Percentiles rank a stretch among this genome's conserved stretches.
These are phyloP conservation scores for Linnemannia schmuckeri DNA, from an alignment of 192 early-diverging fungal genomes.

Conservation along the genomic window DNA sequence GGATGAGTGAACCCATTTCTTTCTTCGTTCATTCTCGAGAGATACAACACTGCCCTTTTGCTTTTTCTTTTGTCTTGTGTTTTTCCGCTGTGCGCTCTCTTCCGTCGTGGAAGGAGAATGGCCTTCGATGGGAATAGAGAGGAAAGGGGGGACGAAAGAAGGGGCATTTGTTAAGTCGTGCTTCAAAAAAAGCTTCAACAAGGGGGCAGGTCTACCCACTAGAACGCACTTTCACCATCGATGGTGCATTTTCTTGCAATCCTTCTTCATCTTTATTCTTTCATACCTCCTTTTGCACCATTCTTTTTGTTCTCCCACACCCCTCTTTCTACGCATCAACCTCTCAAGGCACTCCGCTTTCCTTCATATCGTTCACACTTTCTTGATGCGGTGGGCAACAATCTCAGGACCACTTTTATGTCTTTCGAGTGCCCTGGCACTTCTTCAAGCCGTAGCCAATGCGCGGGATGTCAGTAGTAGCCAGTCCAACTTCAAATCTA, in stretches of 20 bases:
- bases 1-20: slow-evolving; percentile 52
- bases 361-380: neutral
- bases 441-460: neutral
- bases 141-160: neutral
- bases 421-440: slow-evolving; percentile 8
- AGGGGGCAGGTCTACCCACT: neutral
- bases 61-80: neutral
- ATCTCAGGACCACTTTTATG: slow-evolving; percentile 10
- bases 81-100: neutral
- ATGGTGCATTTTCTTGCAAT: neutral
- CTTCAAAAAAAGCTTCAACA: neutral
- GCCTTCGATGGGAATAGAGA: neutral
- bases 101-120: neutral
- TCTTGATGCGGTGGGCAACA: slow-evolving; percentile 14
- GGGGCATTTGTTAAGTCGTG: neutral
- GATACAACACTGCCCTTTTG: neutral
- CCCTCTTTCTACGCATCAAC: neutral
- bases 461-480: neutral
- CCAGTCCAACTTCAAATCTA: neutral
- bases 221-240: neutral
- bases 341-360: neutral
- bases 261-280: neutral
- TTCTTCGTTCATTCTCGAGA: slow-evolving; percentile 3
- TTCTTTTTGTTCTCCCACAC: neutral
- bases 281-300: neutral